These are phyloP conservation scores for Dendrostoma leiphaemia DNA, from an alignment of 2,329 filamentous ascomycete genomes.

Conservation along the genomic window DNA sequence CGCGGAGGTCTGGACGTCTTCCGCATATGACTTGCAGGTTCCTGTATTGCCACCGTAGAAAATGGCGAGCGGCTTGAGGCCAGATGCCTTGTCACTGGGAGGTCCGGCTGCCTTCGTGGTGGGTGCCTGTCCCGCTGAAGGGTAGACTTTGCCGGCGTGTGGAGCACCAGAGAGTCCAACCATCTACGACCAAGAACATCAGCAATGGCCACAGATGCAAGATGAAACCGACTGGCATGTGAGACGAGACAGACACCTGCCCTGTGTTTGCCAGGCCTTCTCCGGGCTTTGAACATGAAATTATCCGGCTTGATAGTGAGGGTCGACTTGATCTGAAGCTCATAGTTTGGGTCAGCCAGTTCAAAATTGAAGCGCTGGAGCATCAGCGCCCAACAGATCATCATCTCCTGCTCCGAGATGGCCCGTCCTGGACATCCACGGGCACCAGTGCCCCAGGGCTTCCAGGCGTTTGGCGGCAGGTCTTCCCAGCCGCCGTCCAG, in stretches of 20 bases:
- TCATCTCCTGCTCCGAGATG: constrained; percentile 43
- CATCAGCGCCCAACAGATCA: constrained; percentile 38
- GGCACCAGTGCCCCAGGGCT: constrained; percentile 43
- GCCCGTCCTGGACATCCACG: constrained; percentile 41
- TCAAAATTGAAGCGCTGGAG: constrained; percentile 43
- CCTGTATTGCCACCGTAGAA: constrained; percentile 58
- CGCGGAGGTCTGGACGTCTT: constrained; percentile 47
- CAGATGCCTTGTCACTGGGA: constrained; percentile 9
- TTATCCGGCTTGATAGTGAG: constrained; percentile 41
- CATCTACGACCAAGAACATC: background rate
- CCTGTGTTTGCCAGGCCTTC: constrained; percentile 19
- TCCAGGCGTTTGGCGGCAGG: constrained; percentile 30
- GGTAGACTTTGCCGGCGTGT: constrained; percentile 8
- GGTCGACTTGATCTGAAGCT: constrained; percentile 40
- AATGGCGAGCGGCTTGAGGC: constrained; percentile 46
- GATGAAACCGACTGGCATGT: too few relatives aligned
- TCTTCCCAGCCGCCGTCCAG: constrained; percentile 19
- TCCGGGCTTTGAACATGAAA: constrained; percentile 21
- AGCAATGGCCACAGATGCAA: too few relatives aligned
- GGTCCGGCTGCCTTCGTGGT: background rate
- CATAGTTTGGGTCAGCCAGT: constrained; percentile 40
- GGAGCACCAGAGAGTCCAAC: constrained; percentile 8
- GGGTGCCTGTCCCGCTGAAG: background rate
- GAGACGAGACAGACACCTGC: too few relatives aligned
- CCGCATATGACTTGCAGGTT: constrained; percentile 55